Base-by-base conservation (phyloP, 192 early-diverging fungal genomes). In the Mortierella alpina region DNA sequence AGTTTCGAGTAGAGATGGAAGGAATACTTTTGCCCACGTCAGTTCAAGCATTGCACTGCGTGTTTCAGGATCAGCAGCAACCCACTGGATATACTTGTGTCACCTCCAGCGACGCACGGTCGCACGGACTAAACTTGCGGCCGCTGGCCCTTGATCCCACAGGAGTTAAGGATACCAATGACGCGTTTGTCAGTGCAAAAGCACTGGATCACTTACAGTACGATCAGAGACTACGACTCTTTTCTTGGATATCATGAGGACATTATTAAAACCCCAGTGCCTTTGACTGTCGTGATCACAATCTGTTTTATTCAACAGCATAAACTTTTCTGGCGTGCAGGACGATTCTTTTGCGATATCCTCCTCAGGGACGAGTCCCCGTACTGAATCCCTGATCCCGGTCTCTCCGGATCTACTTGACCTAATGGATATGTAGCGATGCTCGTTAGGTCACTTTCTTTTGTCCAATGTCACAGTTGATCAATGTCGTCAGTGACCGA, bases 371-470 rank as follows among this genome's bases (percentile, higher is more conserved):
- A 85, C 8, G 86, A 87, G 51, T 87, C 86, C 14, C 86, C 86
- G 63, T 85, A 87, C 55, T 87, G 86, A 45, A 87, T 84, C 39
- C 86, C 86, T 20, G 84, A 85, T 48, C 86, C 86, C 67, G 82
- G 84, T 45, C 84, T 68, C 39, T 87, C 86, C 49, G 86, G 86
- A 71, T 87, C 86, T 49, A 87, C 85, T 77, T 87, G 84, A 13
- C 82, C 79, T 82, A 61, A n/a, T 51, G 13, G 7, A 53, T 12
- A 22, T 23, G 56, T 9, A 44, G 14, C 20, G 54, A 42, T 9
- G 44, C 2, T 51, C 6, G 6, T 14, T n/a, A 7, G n/a, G 46
- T 31, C 31, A 31, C 31, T 31, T 31, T 31, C 3, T 31, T 31
- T 31, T 31, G 31, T 31, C 31, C 31, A 3, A 31, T 31, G 31